Evolutionary conservation across 345 rosid species (phyloP), one percentile per base, ranked within the genome.

Genomic region (Anacardium occidentale): DNA sequence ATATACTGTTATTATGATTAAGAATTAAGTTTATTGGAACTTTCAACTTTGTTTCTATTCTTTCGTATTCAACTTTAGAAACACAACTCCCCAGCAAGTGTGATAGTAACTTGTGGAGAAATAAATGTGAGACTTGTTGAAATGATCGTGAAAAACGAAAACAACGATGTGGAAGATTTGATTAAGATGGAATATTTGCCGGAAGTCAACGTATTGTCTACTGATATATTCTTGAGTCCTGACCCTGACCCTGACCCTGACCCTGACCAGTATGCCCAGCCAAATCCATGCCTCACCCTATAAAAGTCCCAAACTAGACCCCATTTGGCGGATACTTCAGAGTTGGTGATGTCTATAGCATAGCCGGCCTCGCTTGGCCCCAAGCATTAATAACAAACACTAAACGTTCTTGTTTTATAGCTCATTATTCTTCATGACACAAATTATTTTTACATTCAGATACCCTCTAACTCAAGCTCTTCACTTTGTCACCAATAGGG

Each of bases 121-220:
- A 22, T 64, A 34, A 5, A 7, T 22, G 17, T 24, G 2, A 22
- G 22, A 7, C 21, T 15, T 40, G 6, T 22, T 42, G 55, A 57
- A 58, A 42, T 69, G 42, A 57, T 22, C 3, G 24, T 40, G n/a
- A 40, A 68, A 61, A 62, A 48, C 12, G 48, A 20, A 26, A 70
- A 56, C 45, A 58, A 18, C 55, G 56, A 57, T 17, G 55, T 57
- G 55, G 62, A 26, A 69, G 9, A 37, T 37, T 11, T 10, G 47
- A 58, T 6, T 18, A 10, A 25, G 64, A 24, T 47, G 26, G 64
- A 70, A 25, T 12, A 18, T 70, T 45, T 70, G 65, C 74, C 11
- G 4, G 1, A 45, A 44, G 73, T 70, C 65, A 45, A 57, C 9
- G 4, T 22, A 37, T 55, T 37, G 12, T 54, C 18, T 37, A 54